Percentiles rank a stretch among this genome's conserved stretches.
Evolutionary conservation across 78 protist genomes (phyloP).

Genomic region (Cavenderia fasciculata): DNA sequence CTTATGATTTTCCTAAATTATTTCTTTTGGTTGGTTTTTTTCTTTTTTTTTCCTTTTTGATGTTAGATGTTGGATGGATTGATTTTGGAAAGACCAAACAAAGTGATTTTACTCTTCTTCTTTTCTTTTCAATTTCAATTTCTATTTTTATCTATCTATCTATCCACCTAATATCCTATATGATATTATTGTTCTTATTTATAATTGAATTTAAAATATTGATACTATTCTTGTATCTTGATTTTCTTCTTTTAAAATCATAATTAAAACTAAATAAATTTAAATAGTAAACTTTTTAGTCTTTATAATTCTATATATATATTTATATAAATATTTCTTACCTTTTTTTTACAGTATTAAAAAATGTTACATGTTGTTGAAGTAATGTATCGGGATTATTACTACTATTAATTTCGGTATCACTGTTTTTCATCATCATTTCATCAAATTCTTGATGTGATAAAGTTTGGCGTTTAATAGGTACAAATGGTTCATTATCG

Average conservation of each 20-base stretch:
- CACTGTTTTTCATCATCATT: neutral
- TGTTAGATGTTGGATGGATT: no score
- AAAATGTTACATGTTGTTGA: neutral
- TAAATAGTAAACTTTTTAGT: neutral
- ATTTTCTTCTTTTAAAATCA: slow-evolving; percentile 1
- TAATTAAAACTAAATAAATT: neutral
- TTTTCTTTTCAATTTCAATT: no score
- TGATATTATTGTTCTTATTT: neutral
- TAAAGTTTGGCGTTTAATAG: neutral
- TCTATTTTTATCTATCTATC: no score
- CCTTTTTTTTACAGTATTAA: slow-evolving; percentile 28
- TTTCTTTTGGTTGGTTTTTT: no score
- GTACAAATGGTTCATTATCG: neutral
- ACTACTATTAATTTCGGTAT: neutral
- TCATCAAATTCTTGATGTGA: neutral
- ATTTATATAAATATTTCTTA: neutral
- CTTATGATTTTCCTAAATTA: no score
- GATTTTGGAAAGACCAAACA: no score
- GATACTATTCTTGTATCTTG: neutral
- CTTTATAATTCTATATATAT: neutral
- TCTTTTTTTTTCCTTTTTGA: no score
- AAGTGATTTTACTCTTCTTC: no score
- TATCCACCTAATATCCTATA: no score
- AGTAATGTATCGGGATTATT: neutral
- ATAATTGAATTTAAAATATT: slow-evolving; percentile 1